Evolutionary conservation across 2,329 filamentous ascomycete species (phyloP), one percentile per base, ranked within the genome.

Genomic region (Trichophyton simii): DNA sequence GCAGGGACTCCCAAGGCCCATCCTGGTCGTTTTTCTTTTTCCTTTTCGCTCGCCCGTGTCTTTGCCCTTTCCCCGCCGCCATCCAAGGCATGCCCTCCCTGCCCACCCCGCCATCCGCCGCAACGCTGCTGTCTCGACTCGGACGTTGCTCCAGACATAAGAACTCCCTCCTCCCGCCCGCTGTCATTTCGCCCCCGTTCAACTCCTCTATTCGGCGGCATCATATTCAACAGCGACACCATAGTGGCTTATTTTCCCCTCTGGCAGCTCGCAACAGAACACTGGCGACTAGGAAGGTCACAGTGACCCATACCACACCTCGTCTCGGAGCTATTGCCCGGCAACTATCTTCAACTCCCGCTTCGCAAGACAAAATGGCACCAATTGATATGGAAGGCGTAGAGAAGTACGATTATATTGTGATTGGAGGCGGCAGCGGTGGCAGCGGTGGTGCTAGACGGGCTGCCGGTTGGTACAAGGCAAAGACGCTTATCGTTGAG

Each of bases 321-420:
- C 74, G 77, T 60, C 72, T 79, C 31, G 68, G 71, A 50, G 71
- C 72, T 18, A 65, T 79, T 18, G 69, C 75, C 3, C 70, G 72
- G 61, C 77, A 78, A 57, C 74, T 79, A 62, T 71, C 73, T 28
- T 50, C 62, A 15, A 7, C 42, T 18, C 36, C 38, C 34, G 25
- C 57, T 28, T 25, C 57, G 46, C 25, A 50, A 46, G 38, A 55
- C 34, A 63, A 58, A 61, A 64, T 79, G 78, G 73, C 77, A 63
- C 78, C 79, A 15, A 62, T 62, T 58, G 57, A 63, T 57, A 58
- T 31, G 20, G 31, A 76, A 5, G 70, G 73, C 44, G 70, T 73
- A 25, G 75, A 77, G 63, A 73, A 76, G 62, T 82, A 80, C 67
- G 80, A 82, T 67, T 82, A 80, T 65, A 79, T 82, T 61, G 79